These are phyloP conservation scores for Gossypium schwendimanii DNA, from an alignment of 441 rosid genomes.

Conservation along the genomic window DNA sequence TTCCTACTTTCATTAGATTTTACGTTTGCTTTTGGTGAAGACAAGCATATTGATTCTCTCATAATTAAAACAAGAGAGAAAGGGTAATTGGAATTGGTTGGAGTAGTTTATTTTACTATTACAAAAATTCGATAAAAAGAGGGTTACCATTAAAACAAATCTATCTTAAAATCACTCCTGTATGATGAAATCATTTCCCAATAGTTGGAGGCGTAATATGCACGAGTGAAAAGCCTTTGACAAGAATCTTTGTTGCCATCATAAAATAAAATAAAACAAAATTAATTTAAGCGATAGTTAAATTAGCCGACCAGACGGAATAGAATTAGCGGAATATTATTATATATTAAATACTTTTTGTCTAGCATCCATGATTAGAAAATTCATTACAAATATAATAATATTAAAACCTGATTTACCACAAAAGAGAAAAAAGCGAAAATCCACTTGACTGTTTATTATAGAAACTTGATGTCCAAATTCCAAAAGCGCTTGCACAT, in stretches of 20 bases:
- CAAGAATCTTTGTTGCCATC: neutral
- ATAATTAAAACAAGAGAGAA: too few species aligned
- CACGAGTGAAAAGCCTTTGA: neutral
- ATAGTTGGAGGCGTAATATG: neutral
- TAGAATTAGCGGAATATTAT: neutral
- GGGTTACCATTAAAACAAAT: too few species aligned
- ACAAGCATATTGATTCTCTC: too few species aligned
- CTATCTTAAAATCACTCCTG: too few species aligned
- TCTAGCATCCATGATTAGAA: neutral
- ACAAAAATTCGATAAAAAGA: too few species aligned
- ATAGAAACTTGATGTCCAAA: neutral
- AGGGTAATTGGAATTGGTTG: too few species aligned
- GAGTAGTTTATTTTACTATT: too few species aligned
- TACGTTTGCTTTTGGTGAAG: neutral
- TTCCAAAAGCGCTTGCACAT: neutral
- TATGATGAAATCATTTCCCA: neutral
- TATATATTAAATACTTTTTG: neutral
- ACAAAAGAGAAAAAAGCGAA: neutral
- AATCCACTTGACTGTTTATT: neutral
- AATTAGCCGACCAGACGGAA: conserved; percentile 9
- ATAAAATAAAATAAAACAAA: neutral
- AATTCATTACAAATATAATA: neutral
- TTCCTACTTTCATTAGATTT: neutral
- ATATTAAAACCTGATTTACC: neutral
- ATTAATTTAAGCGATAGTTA: conserved; percentile 1